Conservation (phyloP, 2,329 filamentous ascomycete genomes). For the Colletotrichum chrysophilum region DNA sequence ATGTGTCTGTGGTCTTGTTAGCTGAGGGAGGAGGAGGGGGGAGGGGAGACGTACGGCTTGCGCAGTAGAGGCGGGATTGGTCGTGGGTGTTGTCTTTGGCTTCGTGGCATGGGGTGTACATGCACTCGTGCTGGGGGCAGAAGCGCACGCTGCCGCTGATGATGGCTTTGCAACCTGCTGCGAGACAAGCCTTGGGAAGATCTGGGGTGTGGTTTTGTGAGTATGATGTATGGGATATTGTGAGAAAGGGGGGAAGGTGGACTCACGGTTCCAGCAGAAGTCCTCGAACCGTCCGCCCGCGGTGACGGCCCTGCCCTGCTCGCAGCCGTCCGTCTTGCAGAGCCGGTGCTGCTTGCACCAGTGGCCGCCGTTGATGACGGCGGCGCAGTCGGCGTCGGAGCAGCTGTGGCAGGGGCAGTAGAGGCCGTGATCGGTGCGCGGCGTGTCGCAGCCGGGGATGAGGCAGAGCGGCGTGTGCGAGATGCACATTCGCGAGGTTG, state of each 20-base stretch:
- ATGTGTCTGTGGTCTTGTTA: slow-evolving; percentile 2
- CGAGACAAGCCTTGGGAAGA: background rate
- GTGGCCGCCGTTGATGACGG: slow-evolving; percentile 19
- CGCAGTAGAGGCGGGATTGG: slow-evolving; percentile 1
- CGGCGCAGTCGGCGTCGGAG: slow-evolving; percentile 5
- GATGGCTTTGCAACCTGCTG: background rate
- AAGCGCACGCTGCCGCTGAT: background rate
- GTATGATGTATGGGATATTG: background rate
- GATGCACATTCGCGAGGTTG: slow-evolving; percentile 18
- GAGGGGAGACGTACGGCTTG: background rate
- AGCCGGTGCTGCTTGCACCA: slow-evolving; percentile 23
- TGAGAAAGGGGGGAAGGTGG: no score
- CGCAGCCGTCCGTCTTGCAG: slow-evolving; percentile 20
- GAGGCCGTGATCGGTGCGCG: slow-evolving; percentile 3
- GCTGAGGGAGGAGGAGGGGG: background rate
- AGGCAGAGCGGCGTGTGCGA: slow-evolving; percentile 22
- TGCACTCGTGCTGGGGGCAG: slow-evolving; percentile 19
- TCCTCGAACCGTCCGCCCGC: background rate
- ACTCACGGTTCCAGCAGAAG: slow-evolving; percentile 16
- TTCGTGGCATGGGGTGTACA: slow-evolving; percentile 4
- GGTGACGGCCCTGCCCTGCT: background rate
- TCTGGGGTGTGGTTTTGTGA: background rate
- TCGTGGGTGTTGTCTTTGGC: background rate
- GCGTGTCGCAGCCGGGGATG: slow-evolving; percentile 15
- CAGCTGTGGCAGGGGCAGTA: slow-evolving; percentile 24